Conservation (phyloP, 2,329 filamentous ascomycete genomes). For the Cercospora zeina region DNA sequence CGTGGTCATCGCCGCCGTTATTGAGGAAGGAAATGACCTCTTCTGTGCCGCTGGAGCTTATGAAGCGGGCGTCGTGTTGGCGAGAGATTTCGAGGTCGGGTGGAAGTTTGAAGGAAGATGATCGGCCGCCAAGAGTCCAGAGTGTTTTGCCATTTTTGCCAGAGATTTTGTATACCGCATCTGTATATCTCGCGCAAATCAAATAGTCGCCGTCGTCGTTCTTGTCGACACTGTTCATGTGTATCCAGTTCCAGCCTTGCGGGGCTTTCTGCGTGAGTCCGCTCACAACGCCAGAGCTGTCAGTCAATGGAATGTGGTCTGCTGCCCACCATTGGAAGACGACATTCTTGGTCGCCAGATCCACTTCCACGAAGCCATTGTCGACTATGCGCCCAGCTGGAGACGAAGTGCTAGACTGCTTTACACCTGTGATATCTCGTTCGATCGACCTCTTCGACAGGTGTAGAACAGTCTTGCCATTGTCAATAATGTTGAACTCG, state of each 20-base stretch:
- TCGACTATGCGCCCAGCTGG: constrained; percentile 14
- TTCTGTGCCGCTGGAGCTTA: not conserved
- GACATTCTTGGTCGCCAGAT: constrained; percentile 39
- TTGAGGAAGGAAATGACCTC: constrained; percentile 23
- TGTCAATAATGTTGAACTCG: constrained; percentile 42
- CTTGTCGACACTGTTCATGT: constrained; percentile 46
- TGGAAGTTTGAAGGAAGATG: constrained; percentile 15
- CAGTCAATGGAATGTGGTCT: constrained; percentile 39
- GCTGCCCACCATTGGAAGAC: constrained; percentile 42
- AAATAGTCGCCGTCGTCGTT: constrained; percentile 44
- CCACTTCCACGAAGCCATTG: constrained; percentile 34
- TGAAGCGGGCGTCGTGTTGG: constrained; percentile 25
- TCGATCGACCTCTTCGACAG: constrained; percentile 11
- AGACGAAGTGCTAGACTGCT: not conserved
- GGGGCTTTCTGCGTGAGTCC: not conserved
- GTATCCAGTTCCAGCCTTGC: constrained; percentile 31
- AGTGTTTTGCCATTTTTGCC: constrained; percentile 40
- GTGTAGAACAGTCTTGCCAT: constrained; percentile 39
- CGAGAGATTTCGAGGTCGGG: constrained; percentile 21
- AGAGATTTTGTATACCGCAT: constrained; percentile 44
- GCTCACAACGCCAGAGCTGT: constrained; percentile 29
- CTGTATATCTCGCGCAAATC: constrained; percentile 44
- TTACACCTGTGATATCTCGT: not conserved
- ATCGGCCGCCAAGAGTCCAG: constrained; percentile 41
- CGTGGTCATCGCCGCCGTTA: constrained; percentile 18